Conservation (phyloP, 169 alveolate species). For the Cryptosporidium xiaoi region DNA sequence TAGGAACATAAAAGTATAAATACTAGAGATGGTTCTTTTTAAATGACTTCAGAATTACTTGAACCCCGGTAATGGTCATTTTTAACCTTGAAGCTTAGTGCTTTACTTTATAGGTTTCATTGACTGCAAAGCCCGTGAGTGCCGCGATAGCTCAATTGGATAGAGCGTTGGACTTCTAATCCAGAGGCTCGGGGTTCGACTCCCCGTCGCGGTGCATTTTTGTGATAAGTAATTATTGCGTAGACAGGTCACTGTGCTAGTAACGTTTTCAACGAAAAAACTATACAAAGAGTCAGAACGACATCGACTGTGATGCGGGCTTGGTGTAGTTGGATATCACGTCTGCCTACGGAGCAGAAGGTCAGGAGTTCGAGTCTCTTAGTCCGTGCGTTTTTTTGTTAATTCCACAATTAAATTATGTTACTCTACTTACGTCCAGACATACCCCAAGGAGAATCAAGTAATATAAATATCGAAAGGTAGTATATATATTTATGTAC, state of each 20-base stretch:
- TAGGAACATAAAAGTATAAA: too few species aligned
- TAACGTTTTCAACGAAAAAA: not conserved
- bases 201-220: constrained; percentile 75
- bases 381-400: constrained; percentile 52
- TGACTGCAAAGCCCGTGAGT: not conserved
- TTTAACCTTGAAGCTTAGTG: too few species aligned
- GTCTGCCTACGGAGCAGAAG: constrained; percentile 78
- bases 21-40: too few species aligned
- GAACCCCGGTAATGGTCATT: too few species aligned
- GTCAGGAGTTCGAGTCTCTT: constrained; percentile 77
- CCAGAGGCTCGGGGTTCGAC: constrained; percentile 78
- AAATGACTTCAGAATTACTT: too few species aligned
- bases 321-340: constrained; percentile 77
- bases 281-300: constrained; percentile 17
- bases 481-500: too few species aligned
- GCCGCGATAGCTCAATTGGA: constrained; percentile 77
- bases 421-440: too few species aligned
- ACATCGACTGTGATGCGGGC: constrained; percentile 65
- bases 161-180: constrained; percentile 77
- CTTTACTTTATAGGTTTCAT: too few species aligned
- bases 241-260: not conserved
- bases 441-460: too few species aligned
- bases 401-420: too few species aligned
- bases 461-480: too few species aligned
- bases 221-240: not conserved